These are phyloP conservation scores for Collybia sordida DNA, from an alignment of 768 basidiomycete genomes.

Conservation along the genomic window DNA sequence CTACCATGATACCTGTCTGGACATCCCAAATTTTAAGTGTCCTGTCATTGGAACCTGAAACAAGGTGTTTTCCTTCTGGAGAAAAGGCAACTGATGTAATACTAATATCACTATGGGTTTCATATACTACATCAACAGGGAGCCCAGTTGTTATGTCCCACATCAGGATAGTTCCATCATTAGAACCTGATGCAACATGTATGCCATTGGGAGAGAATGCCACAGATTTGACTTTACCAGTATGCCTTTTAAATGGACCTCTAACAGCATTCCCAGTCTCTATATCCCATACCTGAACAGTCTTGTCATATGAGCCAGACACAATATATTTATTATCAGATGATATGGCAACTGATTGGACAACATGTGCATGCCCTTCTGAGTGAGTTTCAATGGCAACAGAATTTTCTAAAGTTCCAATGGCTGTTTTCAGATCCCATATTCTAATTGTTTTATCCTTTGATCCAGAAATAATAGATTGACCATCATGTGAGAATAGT, in stretches of 20 bases:
- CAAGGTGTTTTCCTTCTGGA: neutral
- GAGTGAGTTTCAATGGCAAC: neutral
- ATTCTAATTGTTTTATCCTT: constrained; percentile 11
- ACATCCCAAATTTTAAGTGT: neutral
- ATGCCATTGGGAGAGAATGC: neutral
- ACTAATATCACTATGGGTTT: neutral
- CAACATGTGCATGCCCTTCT: neutral
- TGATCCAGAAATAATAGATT: neutral
- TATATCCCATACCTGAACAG: constrained; percentile 4
- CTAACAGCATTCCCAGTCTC: no score
- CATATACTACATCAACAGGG: neutral
- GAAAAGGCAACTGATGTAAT: neutral
- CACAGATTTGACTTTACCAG: neutral
- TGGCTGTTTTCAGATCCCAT: constrained; percentile 17
- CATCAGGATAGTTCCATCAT: constrained; percentile 19
- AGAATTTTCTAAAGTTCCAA: no score
- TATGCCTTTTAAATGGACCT: neutral
- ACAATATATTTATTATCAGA: neutral
- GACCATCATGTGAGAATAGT: neutral
- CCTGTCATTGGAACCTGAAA: neutral
- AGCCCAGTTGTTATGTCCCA: neutral
- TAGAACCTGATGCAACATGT: constrained; percentile 18
- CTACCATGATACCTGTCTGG: constrained; percentile 10
- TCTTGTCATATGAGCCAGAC: neutral
- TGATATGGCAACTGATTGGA: neutral